A percentile compares a stretch with the other conserved stretches of the same genome.
phyloP scores from a whole-genome alignment of 768 basidiomycete species.

The Filobasidium floriforme region DNA sequence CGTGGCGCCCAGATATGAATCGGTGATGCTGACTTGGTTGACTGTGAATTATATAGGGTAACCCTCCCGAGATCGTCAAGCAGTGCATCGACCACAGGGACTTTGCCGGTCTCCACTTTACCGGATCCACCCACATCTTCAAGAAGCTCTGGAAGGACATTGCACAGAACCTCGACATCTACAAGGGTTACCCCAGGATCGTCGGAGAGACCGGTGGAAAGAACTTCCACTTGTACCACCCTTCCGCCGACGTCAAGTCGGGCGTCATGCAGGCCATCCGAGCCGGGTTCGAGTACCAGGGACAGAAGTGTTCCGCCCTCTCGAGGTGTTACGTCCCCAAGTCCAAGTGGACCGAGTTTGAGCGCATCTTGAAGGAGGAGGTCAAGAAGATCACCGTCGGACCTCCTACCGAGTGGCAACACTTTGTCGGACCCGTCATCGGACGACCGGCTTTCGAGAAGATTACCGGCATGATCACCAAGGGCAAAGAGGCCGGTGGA shows the following conservation, averaged over 20 bases:
- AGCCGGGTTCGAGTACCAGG: slow-evolving; percentile 84
- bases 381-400: slow-evolving; percentile 81
- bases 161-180: slow-evolving; percentile 74
- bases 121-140: slow-evolving; percentile 90
- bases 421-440: slow-evolving; percentile 96
- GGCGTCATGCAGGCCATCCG: slow-evolving; percentile 84
- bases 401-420: slow-evolving; percentile 60
- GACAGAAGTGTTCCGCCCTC: slow-evolving; percentile 94
- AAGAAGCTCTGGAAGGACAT: slow-evolving; percentile 95
- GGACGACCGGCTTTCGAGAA: slow-evolving; percentile 82
- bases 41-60: slow-evolving; percentile 31
- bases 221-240: slow-evolving; percentile 93
- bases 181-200: slow-evolving; percentile 83
- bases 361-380: slow-evolving; percentile 65
- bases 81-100: slow-evolving; percentile 68
- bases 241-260: slow-evolving; percentile 74
- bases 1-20: neutral
- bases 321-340: slow-evolving; percentile 84
- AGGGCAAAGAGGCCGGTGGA: slow-evolving; percentile 81
- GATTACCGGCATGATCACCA: slow-evolving; percentile 69
- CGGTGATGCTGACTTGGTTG: neutral
- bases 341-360: slow-evolving; percentile 77
- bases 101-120: slow-evolving; percentile 91
- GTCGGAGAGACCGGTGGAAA: slow-evolving; percentile 97
- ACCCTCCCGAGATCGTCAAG: slow-evolving; percentile 72